phyloP scores from a whole-genome alignment of 2,329 filamentous ascomycete genomes.

The Cordyceps tenuipes region DNA sequence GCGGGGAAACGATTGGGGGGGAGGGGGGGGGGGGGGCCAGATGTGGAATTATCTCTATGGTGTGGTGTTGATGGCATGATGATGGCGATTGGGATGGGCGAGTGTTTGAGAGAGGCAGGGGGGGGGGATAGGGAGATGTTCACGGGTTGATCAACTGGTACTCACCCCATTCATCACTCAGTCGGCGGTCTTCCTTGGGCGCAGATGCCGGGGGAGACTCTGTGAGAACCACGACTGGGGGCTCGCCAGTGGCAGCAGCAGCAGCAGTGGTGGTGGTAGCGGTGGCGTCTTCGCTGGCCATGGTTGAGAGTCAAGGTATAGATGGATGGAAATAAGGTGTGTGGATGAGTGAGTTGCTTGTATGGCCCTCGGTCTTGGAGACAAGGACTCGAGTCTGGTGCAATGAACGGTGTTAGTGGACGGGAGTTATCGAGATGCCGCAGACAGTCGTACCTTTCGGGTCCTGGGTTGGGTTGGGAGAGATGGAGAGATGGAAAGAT shows the following conservation, averaged over 20 bases:
- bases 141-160: conserved; percentile 3
- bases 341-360: not conserved
- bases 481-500: not conserved
- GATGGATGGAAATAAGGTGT: not conserved
- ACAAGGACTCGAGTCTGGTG: not conserved
- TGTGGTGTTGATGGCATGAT: not conserved
- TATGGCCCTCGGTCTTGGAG: not conserved
- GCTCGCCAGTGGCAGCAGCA: conserved; percentile 13
- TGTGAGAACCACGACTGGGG: conserved; percentile 18
- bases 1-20: not conserved
- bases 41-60: not conserved
- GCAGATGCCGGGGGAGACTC: conserved; percentile 21
- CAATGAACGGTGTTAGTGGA: not conserved
- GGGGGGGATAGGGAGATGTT: not conserved
- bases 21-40: too few relatives aligned
- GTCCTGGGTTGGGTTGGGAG: not conserved
- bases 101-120: not conserved
- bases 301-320: not conserved
- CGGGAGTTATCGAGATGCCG: not conserved
- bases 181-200: conserved; percentile 25
- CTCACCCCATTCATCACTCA: conserved; percentile 43
- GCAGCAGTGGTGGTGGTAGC: conserved; percentile 6
- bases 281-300: conserved; percentile 18
- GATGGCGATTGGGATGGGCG: not conserved
- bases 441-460: not conserved